Evolutionary conservation across 1,139 yeast species (phyloP), one percentile per base, ranked within the genome.

Genomic region (Saccharomyces hybrid): DNA sequence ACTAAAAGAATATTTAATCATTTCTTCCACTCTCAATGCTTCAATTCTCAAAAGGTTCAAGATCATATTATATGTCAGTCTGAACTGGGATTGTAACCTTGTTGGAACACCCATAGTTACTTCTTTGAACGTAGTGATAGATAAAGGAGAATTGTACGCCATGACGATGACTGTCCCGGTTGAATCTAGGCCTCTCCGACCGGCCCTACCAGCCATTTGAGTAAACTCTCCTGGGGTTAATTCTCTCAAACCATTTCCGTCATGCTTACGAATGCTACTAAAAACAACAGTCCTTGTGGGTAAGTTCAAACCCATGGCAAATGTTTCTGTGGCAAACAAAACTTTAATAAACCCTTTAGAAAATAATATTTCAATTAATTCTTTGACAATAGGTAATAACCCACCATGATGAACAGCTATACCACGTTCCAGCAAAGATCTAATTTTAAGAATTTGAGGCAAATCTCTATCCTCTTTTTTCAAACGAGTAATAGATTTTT

Each of bases 121-220:
- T 51, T 85, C 89, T 65, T 88, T 87, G 64, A 93, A 82, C 32
- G 80, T 80, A 9, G 66, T 53, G 7, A 81, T 79, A 3, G 80
- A 76, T 26, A 86, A 73, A 0, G 95, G 90, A 29, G 84, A 84
- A 51, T 82, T 83, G 63, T 84, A 87, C 1, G 95, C 79, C 96
- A 93, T 89, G 27, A 91, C 83, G 57, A 95, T 90, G n/a, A 95
- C 99, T 0, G 97, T 91, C 64, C 99, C 99, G 1, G 88, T 88
- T 29, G 83, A 76, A 75, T 93, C 99, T 60, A 93, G 75, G 48
- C 99, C 99, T 78, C 99, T 84, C 74, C 99, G 84, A 60, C 99
- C 99, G 1, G 99, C 99, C 72, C 99, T 82, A 53, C 99, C 99
- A 0, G 98, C 91, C 99, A 95, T 93, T 73, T 93, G 99, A 1